Conservation (phyloP, 192 early-diverging fungal species). For the Blastocladiella britannica region DNA sequence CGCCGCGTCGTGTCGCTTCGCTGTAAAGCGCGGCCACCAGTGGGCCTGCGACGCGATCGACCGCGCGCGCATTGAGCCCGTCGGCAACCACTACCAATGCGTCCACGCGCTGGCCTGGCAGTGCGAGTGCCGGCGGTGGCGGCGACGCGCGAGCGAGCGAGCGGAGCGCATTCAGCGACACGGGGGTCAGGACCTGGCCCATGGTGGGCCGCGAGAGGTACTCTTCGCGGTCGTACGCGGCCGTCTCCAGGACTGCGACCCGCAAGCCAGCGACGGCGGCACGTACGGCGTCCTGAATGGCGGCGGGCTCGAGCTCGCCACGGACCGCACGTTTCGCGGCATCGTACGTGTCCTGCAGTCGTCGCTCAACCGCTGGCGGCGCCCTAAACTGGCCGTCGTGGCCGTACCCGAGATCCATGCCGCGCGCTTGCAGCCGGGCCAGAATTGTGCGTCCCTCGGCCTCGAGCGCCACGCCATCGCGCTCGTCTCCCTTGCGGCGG, state of each 20-base stretch:
- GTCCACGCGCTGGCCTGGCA: not conserved
- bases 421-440: not conserved
- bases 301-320: not conserved
- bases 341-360: not conserved
- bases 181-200: not conserved
- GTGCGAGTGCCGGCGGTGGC: not conserved
- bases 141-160: not conserved
- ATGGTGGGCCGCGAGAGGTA: not conserved
- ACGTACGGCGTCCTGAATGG: not conserved
- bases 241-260: not conserved
- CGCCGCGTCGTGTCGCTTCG: not conserved
- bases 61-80: not conserved
- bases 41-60: not conserved
- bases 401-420: conserved; percentile 2
- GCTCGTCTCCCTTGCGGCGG: not conserved
- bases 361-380: not conserved
- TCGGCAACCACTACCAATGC: not conserved
- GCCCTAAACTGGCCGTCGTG: not conserved
- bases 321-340: not conserved
- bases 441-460: conserved; percentile 1
- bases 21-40: not conserved
- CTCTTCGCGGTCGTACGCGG: not conserved
- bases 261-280: not conserved
- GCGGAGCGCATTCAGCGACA: not conserved
- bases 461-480: not conserved